These are phyloP conservation scores for Fusarium protoensiforme DNA, from an alignment of 2,329 filamentous ascomycete species.

Conservation along the genomic window DNA sequence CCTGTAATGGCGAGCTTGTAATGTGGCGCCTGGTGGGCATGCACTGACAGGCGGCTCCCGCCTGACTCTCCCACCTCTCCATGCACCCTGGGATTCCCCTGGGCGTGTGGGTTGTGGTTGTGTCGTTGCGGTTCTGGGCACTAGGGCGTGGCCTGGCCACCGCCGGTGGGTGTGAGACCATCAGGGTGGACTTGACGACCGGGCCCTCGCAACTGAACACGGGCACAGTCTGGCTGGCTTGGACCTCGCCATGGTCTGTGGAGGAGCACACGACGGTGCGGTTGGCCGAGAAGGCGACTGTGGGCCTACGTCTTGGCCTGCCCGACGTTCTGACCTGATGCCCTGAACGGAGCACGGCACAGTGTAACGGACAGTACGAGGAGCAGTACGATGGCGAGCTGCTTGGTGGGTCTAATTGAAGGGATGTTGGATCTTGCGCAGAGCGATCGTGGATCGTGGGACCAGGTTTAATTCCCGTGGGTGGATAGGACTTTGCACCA, in stretches of 20 bases:
- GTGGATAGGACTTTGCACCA: conserved; percentile 19
- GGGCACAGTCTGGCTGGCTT: conserved; percentile 23
- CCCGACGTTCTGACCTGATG: conserved; percentile 36
- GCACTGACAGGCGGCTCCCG: conserved; percentile 37
- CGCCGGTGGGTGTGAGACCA: conserved; percentile 33
- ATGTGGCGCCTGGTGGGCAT: conserved; percentile 40
- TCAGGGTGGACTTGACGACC: conserved; percentile 23
- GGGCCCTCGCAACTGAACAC: conserved; percentile 8
- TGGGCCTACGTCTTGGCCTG: conserved; percentile 21
- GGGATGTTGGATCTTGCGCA: conserved; percentile 34
- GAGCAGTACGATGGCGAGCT: conserved; percentile 10
- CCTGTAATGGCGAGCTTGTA: conserved; percentile 44
- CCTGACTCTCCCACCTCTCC: conserved; percentile 38
- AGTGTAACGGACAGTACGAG: conserved; percentile 7
- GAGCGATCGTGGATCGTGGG: conserved; percentile 41
- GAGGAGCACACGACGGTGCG: background rate
- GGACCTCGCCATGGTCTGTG: conserved; percentile 15
- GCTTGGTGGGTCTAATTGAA: conserved; percentile 21
- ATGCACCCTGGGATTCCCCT: conserved; percentile 29
- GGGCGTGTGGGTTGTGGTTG: conserved; percentile 37
- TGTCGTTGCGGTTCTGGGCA: background rate
- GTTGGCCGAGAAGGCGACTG: conserved; percentile 22
- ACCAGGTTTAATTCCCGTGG: conserved; percentile 36
- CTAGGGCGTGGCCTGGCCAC: conserved; percentile 23
- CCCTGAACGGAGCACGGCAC: background rate